Evolutionary conservation across 352 stramenopile genomes (phyloP).

Genomic region (Pythium rishiriense): DNA sequence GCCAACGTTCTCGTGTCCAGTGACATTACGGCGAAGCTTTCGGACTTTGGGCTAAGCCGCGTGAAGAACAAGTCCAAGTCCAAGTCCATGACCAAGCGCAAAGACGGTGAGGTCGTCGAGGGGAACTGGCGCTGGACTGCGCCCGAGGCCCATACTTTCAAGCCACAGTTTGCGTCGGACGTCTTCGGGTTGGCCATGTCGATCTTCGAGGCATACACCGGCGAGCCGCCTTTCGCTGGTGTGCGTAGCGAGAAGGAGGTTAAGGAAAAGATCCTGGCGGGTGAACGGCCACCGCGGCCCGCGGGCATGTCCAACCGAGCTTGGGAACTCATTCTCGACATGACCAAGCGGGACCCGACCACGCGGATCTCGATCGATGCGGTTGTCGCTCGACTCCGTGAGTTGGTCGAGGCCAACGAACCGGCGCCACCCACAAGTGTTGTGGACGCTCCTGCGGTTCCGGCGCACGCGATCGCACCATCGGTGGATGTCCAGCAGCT

Average conservation of each 20-base stretch:
- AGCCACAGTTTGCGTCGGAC: slow-evolving; percentile 1
- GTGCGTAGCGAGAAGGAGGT: background rate
- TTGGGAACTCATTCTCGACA: background rate
- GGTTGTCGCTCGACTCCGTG: background rate
- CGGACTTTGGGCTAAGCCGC: slow-evolving; percentile 18
- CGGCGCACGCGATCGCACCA: no score
- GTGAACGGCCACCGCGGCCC: background rate
- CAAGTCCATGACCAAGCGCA: background rate
- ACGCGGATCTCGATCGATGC: background rate
- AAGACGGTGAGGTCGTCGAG: background rate
- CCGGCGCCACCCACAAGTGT: background rate
- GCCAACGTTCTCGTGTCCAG: background rate
- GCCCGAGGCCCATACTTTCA: background rate
- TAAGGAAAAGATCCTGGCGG: background rate
- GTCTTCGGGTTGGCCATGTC: slow-evolving; percentile 14
- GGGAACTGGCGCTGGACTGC: background rate
- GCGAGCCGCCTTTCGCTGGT: background rate
- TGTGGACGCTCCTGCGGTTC: background rate
- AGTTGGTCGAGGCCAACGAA: background rate
- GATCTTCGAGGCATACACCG: slow-evolving; percentile 8
- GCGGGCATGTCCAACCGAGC: background rate
- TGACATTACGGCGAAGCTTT: background rate
- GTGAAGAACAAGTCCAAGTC: slow-evolving; percentile 7
- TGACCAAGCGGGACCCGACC: background rate
- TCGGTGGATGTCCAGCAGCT: background rate